Evolutionary conservation across 1,139 yeast species (phyloP).

Genomic region (Hyphopichia pseudoburtonii): DNA sequence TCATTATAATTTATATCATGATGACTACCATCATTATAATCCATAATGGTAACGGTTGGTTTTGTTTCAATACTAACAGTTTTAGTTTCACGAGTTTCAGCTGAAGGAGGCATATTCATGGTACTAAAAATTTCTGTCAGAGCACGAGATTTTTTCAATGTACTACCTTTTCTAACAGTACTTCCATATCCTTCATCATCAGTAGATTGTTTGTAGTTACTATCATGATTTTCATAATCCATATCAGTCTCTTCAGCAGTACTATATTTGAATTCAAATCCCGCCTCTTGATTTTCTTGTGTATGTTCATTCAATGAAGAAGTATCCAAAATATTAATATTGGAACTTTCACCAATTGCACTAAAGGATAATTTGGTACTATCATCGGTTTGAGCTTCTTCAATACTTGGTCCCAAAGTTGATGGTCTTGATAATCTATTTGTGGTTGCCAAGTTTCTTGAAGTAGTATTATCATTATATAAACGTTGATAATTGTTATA

Average conservation of each 20-base stretch:
- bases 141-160: slow-evolving; percentile 18
- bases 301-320: slow-evolving; percentile 18
- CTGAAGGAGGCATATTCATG: slow-evolving; percentile 11
- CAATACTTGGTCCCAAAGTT: neutral
- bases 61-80: slow-evolving; percentile 3
- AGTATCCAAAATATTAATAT: slow-evolving; percentile 14
- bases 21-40: neutral
- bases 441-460: neutral
- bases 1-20: neutral
- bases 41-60: neutral
- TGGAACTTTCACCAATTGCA: slow-evolving; percentile 8
- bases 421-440: neutral
- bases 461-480: neutral
- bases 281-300: neutral
- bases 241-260: slow-evolving; percentile 3
- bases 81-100: slow-evolving; percentile 4
- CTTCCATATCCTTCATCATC: neutral
- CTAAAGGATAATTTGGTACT: slow-evolving; percentile 10
- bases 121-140: slow-evolving; percentile 33
- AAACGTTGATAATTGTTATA: slow-evolving; percentile 18
- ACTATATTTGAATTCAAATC: slow-evolving; percentile 4
- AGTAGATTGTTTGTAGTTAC: neutral
- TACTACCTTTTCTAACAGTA: slow-evolving; percentile 5
- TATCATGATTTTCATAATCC: slow-evolving; percentile 7
- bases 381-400: slow-evolving; percentile 5